phyloP scores from a whole-genome alignment of 208 protist genomes.

The Trypanosoma congolense region DNA sequence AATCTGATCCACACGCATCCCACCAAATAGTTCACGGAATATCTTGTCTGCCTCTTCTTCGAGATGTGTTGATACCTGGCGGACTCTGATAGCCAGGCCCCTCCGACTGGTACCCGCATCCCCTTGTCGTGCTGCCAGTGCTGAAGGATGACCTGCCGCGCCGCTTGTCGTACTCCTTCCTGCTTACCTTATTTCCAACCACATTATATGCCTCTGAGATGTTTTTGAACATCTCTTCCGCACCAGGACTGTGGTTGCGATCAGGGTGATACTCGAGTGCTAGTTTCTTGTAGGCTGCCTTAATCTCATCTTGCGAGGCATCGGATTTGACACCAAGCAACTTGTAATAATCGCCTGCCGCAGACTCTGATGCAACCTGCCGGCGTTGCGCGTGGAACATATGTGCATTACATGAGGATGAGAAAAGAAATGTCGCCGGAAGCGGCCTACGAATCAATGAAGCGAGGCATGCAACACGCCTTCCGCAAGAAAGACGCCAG shows the following conservation, averaged over 20 bases:
- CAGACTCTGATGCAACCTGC: constrained; percentile 18
- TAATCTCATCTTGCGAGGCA: constrained; percentile 86
- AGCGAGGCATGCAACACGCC: not conserved
- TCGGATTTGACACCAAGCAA: constrained; percentile 65
- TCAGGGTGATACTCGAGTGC: constrained; percentile 89
- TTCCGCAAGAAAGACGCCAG: not conserved
- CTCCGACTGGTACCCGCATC: constrained; percentile 13
- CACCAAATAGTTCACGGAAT: constrained; percentile 83
- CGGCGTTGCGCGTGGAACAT: constrained; percentile 9
- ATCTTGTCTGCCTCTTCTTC: constrained; percentile 79
- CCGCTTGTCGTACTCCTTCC: constrained; percentile 73
- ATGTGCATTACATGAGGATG: constrained; percentile 3
- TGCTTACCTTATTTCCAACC: constrained; percentile 65
- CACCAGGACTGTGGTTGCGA: constrained; percentile 70
- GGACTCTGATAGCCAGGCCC: constrained; percentile 16
- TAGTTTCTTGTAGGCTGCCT: constrained; percentile 85
- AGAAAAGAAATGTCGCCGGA: not conserved
- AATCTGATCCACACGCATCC: constrained; percentile 83
- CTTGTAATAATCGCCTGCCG: constrained; percentile 63
- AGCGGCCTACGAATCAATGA: not conserved
- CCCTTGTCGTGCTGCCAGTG: constrained; percentile 12
- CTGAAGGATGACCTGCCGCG: constrained; percentile 28
- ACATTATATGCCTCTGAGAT: constrained; percentile 86
- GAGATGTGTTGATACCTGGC: constrained; percentile 72
- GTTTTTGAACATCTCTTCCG: constrained; percentile 85